Percentiles rank a stretch among this genome's conserved stretches.
Conservation (phyloP, 805 yeast species). For the Cyberlindnera bimundalis region DNA sequence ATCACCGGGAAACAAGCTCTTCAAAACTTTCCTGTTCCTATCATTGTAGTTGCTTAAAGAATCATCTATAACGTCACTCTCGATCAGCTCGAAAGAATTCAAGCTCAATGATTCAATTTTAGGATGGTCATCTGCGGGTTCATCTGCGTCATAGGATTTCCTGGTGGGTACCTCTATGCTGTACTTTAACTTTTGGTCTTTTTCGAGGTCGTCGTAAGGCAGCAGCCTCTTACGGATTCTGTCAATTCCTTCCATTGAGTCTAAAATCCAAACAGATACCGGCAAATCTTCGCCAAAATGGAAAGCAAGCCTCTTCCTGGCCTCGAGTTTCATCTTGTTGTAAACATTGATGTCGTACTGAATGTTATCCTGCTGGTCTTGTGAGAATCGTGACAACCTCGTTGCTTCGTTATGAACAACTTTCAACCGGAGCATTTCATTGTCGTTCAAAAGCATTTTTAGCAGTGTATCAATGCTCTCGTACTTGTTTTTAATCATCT, state of each 20-base stretch:
- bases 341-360: constrained; percentile 47
- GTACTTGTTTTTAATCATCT: constrained; percentile 22
- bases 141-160: constrained; percentile 15
- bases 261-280: constrained; percentile 45
- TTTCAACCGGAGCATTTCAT: constrained; percentile 21
- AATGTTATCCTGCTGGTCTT: constrained; percentile 63
- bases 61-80: constrained; percentile 36
- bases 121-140: constrained; percentile 12
- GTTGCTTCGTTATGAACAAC: constrained; percentile 40
- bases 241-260: constrained; percentile 65
- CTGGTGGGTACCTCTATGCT: constrained; percentile 38
- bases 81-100: constrained; percentile 43
- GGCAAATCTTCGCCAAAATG: constrained; percentile 20
- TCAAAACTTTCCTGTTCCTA: constrained; percentile 67
- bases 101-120: constrained; percentile 25
- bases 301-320: constrained; percentile 32
- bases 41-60: constrained; percentile 45
- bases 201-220: constrained; percentile 47
- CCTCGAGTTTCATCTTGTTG: constrained; percentile 43
- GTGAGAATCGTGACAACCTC: constrained; percentile 49
- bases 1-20: constrained; percentile 69
- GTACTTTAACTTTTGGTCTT: constrained; percentile 41
- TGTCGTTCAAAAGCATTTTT: constrained; percentile 17
- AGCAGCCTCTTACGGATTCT: constrained; percentile 62
- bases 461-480: constrained; percentile 22